A percentile compares a stretch with the other conserved stretches of the same genome.
phyloP scores from a whole-genome alignment of 768 basidiomycete species.

The Tephrocybe sp. region DNA sequence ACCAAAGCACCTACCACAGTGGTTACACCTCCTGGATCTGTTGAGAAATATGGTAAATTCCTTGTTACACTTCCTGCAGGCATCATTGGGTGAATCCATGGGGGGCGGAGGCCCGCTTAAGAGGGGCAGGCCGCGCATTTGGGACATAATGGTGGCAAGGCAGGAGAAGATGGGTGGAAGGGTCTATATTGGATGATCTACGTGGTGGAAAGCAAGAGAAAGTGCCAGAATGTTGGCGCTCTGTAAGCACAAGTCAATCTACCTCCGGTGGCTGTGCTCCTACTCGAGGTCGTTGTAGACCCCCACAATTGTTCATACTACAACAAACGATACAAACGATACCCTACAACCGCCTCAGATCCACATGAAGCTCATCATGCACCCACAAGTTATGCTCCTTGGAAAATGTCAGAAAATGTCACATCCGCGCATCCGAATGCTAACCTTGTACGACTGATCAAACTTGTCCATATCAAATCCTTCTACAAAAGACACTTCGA shows the following conservation, averaged over 20 bases:
- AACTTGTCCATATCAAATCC: slow-evolving; percentile 18
- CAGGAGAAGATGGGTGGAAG: neutral
- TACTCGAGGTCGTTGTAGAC: no score
- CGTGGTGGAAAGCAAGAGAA: slow-evolving; percentile 3
- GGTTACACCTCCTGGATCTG: slow-evolving; percentile 65
- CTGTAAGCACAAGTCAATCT: neutral
- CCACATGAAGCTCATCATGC: slow-evolving; percentile 18
- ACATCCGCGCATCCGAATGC: neutral
- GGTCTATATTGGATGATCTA: neutral
- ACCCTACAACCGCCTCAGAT: slow-evolving; percentile 3
- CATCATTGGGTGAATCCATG: slow-evolving; percentile 23
- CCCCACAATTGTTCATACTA: no score
- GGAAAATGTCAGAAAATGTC: neutral
- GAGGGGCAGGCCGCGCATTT: slow-evolving; percentile 56
- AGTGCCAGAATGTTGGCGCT: slow-evolving; percentile 9
- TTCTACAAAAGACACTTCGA: slow-evolving; percentile 13
- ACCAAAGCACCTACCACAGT: slow-evolving; percentile 56
- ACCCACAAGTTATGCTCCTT: slow-evolving; percentile 25
- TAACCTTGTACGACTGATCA: slow-evolving; percentile 22
- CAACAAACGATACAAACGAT: no score
- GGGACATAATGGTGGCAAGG: slow-evolving; percentile 16
- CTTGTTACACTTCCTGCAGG: slow-evolving; percentile 70
- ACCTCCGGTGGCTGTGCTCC: neutral
- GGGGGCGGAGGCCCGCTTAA: slow-evolving; percentile 64
- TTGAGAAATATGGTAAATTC: slow-evolving; percentile 70